phyloP scores from a whole-genome alignment of 306 rosid species.

The Rosa lucieae region DNA sequence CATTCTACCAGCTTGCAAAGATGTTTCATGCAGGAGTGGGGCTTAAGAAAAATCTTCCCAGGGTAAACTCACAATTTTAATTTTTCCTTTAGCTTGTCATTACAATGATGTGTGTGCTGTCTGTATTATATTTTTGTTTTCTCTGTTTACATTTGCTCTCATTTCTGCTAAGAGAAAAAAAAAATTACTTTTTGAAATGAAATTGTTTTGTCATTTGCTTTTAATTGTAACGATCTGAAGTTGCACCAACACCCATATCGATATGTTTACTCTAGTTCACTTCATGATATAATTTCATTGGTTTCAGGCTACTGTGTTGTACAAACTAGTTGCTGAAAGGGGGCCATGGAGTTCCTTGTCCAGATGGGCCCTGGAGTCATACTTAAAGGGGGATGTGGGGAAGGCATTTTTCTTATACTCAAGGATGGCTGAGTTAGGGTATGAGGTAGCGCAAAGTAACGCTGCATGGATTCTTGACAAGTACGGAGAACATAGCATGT shows the following conservation, averaged over 20 bases:
- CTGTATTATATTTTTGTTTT: not conserved
- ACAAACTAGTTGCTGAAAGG: slow-evolving; percentile 94
- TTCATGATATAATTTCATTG: slow-evolving; percentile 26
- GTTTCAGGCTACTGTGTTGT: slow-evolving; percentile 82
- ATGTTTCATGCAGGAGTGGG: slow-evolving; percentile 96
- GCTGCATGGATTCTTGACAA: slow-evolving; percentile 99
- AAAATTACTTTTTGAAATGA: not conserved
- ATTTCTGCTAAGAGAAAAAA: not conserved
- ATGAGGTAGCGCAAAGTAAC: slow-evolving; percentile 97
- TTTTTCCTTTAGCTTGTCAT: not conserved
- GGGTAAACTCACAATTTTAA: slow-evolving; percentile 47
- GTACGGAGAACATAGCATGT: slow-evolving; percentile 91
- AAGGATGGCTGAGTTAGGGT: slow-evolving; percentile 98
- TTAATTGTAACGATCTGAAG: not conserved
- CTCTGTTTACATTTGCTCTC: not conserved
- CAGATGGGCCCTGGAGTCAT: slow-evolving; percentile 97
- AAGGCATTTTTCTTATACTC: slow-evolving; percentile 88
- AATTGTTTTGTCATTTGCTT: not conserved
- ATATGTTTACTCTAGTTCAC: not conserved
- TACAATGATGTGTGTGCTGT: not conserved
- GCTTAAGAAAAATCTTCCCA: slow-evolving; percentile 70
- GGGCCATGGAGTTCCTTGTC: slow-evolving; percentile 99
- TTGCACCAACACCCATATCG: not conserved
- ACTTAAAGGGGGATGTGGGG: slow-evolving; percentile 89
- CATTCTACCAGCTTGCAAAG: slow-evolving; percentile 98